Conservation (phyloP, 2,329 filamentous ascomycete genomes). For the Zasmidium angulare region DNA sequence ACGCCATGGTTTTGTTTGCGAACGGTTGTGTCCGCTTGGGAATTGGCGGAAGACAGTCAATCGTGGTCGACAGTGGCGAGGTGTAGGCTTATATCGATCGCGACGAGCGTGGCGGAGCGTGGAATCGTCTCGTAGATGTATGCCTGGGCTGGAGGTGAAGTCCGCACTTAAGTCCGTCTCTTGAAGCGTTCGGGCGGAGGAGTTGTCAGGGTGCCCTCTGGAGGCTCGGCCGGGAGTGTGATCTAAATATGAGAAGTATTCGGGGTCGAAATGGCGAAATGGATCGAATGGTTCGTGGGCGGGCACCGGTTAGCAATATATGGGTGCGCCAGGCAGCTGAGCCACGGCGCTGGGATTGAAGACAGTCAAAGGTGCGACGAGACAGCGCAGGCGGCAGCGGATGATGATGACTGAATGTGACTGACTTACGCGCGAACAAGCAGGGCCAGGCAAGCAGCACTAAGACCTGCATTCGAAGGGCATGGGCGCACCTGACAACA, state of each 20-base stretch:
- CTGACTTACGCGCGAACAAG: slow-evolving; percentile 15
- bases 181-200: neutral
- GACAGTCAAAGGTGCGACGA: slow-evolving; percentile 10
- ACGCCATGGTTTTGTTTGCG: slow-evolving; percentile 16
- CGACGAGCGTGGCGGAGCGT: slow-evolving; percentile 19
- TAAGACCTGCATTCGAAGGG: slow-evolving; percentile 16
- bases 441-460: slow-evolving; percentile 15
- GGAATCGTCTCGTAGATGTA: slow-evolving; percentile 18
- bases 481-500: slow-evolving; percentile 9
- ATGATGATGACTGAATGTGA: slow-evolving; percentile 18
- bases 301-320: slow-evolving; percentile 6
- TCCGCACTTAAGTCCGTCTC: slow-evolving; percentile 21
- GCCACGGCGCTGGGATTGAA: slow-evolving; percentile 10
- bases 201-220: neutral
- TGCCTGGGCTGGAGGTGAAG: slow-evolving; percentile 15
- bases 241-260: neutral
- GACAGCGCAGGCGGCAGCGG: slow-evolving; percentile 17
- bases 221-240: neutral
- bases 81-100: slow-evolving; percentile 14
- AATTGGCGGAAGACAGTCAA: slow-evolving; percentile 1
- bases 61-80: slow-evolving; percentile 9
- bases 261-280: neutral
- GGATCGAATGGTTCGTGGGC: slow-evolving; percentile 5
- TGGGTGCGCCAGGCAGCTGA: slow-evolving; percentile 11
- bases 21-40: slow-evolving; percentile 3